These are phyloP conservation scores for Pugionium dolabratum DNA, from an alignment of 345 rosid genomes.

Conservation along the genomic window DNA sequence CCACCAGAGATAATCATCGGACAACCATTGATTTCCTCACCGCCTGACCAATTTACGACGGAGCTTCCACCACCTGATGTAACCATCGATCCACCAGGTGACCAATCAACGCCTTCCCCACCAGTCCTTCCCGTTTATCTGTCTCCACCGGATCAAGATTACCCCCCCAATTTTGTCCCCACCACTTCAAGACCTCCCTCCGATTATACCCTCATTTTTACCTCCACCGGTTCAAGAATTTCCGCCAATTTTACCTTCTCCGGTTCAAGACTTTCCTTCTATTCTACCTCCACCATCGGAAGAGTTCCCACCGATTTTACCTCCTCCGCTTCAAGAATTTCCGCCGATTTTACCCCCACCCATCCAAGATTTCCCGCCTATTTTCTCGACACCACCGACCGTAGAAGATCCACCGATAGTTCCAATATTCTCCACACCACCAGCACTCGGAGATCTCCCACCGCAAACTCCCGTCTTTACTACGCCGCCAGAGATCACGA, in stretches of 20 bases:
- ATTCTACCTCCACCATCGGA: neutral
- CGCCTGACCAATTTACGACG: constrained; percentile 25
- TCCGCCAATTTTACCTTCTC: neutral
- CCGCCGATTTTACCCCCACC: constrained; percentile 12
- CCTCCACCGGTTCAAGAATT: constrained; percentile 6
- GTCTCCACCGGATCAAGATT: constrained; percentile 21
- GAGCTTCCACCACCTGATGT: constrained; percentile 35
- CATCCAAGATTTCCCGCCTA: neutral
- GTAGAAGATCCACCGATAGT: constrained; percentile 26
- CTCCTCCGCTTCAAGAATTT: constrained; percentile 15
- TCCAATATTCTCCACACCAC: constrained; percentile 39
- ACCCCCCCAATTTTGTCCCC: neutral
- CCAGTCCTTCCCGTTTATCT: constrained; percentile 20
- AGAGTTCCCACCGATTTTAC: neutral
- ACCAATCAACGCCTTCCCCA: constrained; percentile 27
- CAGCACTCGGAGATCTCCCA: constrained; percentile 29
- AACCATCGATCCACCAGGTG: constrained; percentile 33
- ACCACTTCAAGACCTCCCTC: constrained; percentile 11
- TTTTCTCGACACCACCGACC: constrained; percentile 33
- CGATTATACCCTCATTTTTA: neutral
- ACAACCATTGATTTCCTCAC: constrained; percentile 16
- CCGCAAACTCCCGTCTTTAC: constrained; percentile 34
- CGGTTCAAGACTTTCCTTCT: neutral
- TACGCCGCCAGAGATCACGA: constrained; percentile 31
- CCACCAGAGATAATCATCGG: constrained; percentile 29